phyloP scores from a whole-genome alignment of 352 stramenopile genomes.

The Phytophthora uliginosa region DNA sequence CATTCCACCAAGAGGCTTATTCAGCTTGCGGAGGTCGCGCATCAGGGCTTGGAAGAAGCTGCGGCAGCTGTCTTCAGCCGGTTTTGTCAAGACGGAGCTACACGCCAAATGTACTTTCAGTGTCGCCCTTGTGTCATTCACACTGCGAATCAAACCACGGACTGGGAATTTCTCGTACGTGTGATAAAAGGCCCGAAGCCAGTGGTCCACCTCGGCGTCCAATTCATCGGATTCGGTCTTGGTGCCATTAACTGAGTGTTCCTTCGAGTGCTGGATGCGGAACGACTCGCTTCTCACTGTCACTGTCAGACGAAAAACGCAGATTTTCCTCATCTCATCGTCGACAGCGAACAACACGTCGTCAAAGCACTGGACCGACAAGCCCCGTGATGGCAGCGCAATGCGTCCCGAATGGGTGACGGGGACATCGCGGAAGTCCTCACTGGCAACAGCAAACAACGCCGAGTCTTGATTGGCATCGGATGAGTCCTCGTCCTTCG shows the following conservation, averaged over 20 bases:
- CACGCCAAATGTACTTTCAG: constrained; percentile 41
- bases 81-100: constrained; percentile 2
- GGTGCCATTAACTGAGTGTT: constrained; percentile 25
- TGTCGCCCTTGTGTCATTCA: constrained; percentile 32
- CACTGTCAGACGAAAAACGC: constrained; percentile 32
- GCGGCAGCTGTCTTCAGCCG: constrained; percentile 21
- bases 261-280: constrained; percentile 53
- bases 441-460: constrained; percentile 39
- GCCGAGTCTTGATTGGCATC: neutral
- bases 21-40: constrained; percentile 57
- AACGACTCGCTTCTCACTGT: constrained; percentile 69
- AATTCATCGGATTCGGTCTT: constrained; percentile 18
- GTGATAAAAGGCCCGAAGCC: constrained; percentile 42
- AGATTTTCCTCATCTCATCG: constrained; percentile 14
- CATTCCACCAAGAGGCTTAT: constrained; percentile 64
- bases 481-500: neutral
- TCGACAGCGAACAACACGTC: constrained; percentile 47
- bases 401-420: constrained; percentile 19
- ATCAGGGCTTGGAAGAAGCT: constrained; percentile 52
- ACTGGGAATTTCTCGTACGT: constrained; percentile 46
- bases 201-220: constrained; percentile 25
- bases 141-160: constrained; percentile 38
- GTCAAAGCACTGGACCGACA: constrained; percentile 34
- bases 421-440: constrained; percentile 52
- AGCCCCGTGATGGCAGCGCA: constrained; percentile 8